Evolutionary conservation across 2,329 filamentous ascomycete genomes (phyloP).

Genomic region (Westerdykella sp.): DNA sequence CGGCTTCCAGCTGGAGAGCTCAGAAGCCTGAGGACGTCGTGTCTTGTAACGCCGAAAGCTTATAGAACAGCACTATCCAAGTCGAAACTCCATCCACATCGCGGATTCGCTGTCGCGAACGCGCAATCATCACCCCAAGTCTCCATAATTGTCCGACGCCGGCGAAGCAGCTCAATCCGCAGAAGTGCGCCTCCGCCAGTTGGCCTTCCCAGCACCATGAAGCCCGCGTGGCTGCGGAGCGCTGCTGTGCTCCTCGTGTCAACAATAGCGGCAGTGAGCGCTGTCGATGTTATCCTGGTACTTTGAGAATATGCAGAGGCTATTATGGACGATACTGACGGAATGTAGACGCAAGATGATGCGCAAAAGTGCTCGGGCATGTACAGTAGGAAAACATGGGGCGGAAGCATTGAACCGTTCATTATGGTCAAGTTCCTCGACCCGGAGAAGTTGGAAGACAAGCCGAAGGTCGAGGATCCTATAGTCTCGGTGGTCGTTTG

Average conservation of each 20-base stretch:
- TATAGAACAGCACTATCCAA: neutral
- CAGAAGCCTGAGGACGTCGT: constrained; percentile 9
- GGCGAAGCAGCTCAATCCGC: neutral
- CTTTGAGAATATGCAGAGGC: constrained; percentile 1
- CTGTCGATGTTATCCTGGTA: constrained; percentile 35
- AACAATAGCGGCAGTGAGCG: constrained; percentile 27
- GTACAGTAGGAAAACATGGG: constrained; percentile 88
- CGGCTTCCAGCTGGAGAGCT: too few relatives aligned
- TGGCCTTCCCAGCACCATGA: constrained; percentile 25
- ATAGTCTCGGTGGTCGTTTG: constrained; percentile 83
- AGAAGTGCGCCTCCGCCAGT: constrained; percentile 1
- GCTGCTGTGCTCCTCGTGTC: constrained; percentile 30
- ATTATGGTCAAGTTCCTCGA: constrained; percentile 76
- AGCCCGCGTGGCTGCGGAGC: constrained; percentile 24
- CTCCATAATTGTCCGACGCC: neutral
- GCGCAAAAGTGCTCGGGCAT: constrained; percentile 84
- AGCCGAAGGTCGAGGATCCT: constrained; percentile 58
- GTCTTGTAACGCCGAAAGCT: constrained; percentile 1
- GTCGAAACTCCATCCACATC: neutral
- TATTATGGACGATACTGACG: constrained; percentile 2
- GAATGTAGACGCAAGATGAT: constrained; percentile 64
- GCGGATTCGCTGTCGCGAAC: neutral
- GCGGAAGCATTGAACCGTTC: constrained; percentile 79
- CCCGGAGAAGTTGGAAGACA: constrained; percentile 38
- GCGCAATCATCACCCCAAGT: neutral